Evolutionary conservation across 805 yeast genomes (phyloP), one percentile per base, ranked within the genome.

Genomic region (Sugiyamaella qingdaonensis): DNA sequence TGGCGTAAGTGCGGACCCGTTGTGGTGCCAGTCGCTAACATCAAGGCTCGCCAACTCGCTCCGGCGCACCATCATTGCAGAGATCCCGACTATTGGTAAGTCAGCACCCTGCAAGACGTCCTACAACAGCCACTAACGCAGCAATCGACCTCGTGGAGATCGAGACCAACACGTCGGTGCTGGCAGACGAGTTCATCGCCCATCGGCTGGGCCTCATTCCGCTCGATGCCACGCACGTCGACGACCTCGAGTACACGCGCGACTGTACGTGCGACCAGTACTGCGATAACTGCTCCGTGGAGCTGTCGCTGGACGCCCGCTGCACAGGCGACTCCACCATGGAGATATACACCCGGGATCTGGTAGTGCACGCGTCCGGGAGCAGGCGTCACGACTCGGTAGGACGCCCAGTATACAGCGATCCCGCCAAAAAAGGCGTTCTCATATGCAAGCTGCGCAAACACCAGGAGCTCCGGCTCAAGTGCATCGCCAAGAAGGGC

Each of bases 181-280:
- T 94, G 56, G 98, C 99, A 2, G 99, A 94, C 70, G 99, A 94
- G 71, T 94, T 94, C 67, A 80, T 94, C 54, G 84, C 97, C 31
- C 99, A 94, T 71, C 78, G 99, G 67, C 73, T 94, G 57, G 99
- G 99, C 41, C 76, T 94, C 51, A 82, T 94, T 55, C 99, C 99
- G 1, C 75, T 94, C 46, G 86, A 85, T 59, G 83, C 95, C 62
- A 81, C 82, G 41, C 92, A 88, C 56, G 89, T 91, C 44, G 96
- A 89, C 48, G 79, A 84, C 57, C 74, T 92, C 59, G 83, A 88
- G 57, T 92, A 91, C 72, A 55, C 62, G 10, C 80, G 97, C 67
- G 99, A 94, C 69, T 94, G 99, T 71, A 91, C 95, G 43, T 94
- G 99, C 75, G 99, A 94, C 68, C 95, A 91, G 67, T 92, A 94